phyloP scores from a whole-genome alignment of 2,329 filamentous ascomycete species.

The Ceratocystis destructans region DNA sequence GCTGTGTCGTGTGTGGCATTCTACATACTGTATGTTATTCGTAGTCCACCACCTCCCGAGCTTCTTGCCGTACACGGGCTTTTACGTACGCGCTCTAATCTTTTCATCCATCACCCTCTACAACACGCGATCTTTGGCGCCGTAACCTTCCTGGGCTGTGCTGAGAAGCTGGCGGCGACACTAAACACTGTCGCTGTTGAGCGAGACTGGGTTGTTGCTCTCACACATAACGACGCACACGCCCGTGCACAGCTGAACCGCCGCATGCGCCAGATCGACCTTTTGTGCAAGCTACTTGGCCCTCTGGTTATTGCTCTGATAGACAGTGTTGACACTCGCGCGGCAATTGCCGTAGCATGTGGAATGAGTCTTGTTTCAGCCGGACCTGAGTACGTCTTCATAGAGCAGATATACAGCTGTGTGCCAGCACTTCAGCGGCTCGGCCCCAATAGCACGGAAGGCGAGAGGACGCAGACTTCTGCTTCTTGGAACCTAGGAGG shows the following conservation, averaged over 20 bases:
- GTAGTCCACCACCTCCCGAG: neutral
- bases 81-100: too few species aligned
- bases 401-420: slow-evolving; percentile 26
- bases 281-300: slow-evolving; percentile 44
- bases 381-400: slow-evolving; percentile 39
- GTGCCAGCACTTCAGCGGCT: slow-evolving; percentile 20
- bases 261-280: slow-evolving; percentile 48
- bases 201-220: slow-evolving; percentile 51
- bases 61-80: too few species aligned
- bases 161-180: slow-evolving; percentile 53
- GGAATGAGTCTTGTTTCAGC: slow-evolving; percentile 38
- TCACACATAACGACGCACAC: slow-evolving; percentile 17
- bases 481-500: neutral
- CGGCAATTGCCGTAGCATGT: slow-evolving; percentile 37
- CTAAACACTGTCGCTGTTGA: slow-evolving; percentile 57
- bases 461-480: neutral
- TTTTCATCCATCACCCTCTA: too few species aligned
- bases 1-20: slow-evolving; percentile 36
- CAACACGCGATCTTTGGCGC: slow-evolving; percentile 25
- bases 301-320: slow-evolving; percentile 42
- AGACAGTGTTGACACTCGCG: slow-evolving; percentile 33
- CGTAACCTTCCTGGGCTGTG: slow-evolving; percentile 42
- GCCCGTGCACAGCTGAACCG: slow-evolving; percentile 35
- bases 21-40: slow-evolving; percentile 25
- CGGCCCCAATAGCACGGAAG: too few species aligned